Conservation (phyloP, 2,329 filamentous ascomycete species). For the Corinectria fuckeliana region DNA sequence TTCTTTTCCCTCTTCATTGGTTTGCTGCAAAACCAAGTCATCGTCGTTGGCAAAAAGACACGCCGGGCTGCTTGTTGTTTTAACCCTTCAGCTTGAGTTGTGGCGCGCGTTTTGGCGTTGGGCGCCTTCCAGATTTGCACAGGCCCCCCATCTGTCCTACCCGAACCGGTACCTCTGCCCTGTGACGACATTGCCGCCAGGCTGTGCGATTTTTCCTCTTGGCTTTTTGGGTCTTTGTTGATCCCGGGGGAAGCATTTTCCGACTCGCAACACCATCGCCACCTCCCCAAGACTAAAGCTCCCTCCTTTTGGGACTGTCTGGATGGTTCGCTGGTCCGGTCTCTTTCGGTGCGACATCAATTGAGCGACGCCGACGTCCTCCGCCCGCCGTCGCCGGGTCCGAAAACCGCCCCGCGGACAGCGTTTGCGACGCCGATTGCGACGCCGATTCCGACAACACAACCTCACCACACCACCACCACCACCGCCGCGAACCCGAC, state of each 20-base stretch:
- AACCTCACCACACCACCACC: background rate
- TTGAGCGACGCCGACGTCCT: conserved; percentile 12
- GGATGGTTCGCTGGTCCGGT: conserved; percentile 15
- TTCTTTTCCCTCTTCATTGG: background rate
- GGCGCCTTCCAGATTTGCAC: conserved; percentile 18
- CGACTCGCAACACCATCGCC: conserved; percentile 6
- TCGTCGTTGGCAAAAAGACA: no score
- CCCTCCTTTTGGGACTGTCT: background rate
- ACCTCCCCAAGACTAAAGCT: background rate
- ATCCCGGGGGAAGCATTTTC: no score
- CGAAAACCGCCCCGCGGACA: conserved; percentile 4
- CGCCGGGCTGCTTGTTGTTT: no score
- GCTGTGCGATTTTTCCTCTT: conserved; percentile 34
- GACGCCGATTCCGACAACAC: background rate
- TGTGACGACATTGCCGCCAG: conserved; percentile 37
- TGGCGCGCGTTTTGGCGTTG: conserved; percentile 34
- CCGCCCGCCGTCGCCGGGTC: conserved; percentile 5
- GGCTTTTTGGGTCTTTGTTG: background rate
- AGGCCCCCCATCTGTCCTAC: conserved; percentile 2
- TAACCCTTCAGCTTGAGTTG: conserved; percentile 9
- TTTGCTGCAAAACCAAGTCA: background rate
- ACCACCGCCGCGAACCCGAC: no score
- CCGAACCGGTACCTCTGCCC: conserved; percentile 25
- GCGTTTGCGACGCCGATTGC: conserved; percentile 1
- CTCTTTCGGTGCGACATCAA: conserved; percentile 19